Evolutionary conservation across 2,329 filamentous ascomycete species (phyloP).

Genomic region (Ascochyta koolunga): DNA sequence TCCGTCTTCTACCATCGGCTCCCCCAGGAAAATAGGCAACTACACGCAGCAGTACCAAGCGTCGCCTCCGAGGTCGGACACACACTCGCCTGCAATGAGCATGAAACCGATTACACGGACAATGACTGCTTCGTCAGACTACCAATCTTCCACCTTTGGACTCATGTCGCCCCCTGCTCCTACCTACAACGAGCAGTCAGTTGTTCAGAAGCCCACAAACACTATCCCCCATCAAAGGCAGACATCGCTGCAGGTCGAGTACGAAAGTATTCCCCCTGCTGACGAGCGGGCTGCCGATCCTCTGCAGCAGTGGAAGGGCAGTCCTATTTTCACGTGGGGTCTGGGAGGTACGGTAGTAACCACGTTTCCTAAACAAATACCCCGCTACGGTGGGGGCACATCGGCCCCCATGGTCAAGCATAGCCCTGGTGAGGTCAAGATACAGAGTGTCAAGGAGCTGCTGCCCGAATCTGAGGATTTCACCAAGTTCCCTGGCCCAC

Average conservation of each 20-base stretch:
- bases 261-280: constrained; percentile 62
- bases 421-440: constrained; percentile 78
- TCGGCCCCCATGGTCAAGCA: constrained; percentile 78
- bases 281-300: constrained; percentile 70
- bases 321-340: constrained; percentile 85
- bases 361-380: constrained; percentile 86
- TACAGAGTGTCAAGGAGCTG: constrained; percentile 76
- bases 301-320: constrained; percentile 87
- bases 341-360: constrained; percentile 82
- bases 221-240: constrained; percentile 45
- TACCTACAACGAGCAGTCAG: constrained; percentile 38
- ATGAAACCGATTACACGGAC: constrained; percentile 55
- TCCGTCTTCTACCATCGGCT: constrained; percentile 45
- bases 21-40: constrained; percentile 47
- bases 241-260: constrained; percentile 51
- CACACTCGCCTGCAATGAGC: constrained; percentile 64
- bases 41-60: constrained; percentile 59
- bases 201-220: constrained; percentile 24
- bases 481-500: constrained; percentile 84
- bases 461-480: constrained; percentile 74
- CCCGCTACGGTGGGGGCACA: constrained; percentile 80
- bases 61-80: constrained; percentile 55
- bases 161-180: constrained; percentile 47
- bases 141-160: constrained; percentile 62
- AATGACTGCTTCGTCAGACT: constrained; percentile 47